Evolutionary conservation across 2,329 filamentous ascomycete species (phyloP).

Genomic region (Neonectria ditissima): DNA sequence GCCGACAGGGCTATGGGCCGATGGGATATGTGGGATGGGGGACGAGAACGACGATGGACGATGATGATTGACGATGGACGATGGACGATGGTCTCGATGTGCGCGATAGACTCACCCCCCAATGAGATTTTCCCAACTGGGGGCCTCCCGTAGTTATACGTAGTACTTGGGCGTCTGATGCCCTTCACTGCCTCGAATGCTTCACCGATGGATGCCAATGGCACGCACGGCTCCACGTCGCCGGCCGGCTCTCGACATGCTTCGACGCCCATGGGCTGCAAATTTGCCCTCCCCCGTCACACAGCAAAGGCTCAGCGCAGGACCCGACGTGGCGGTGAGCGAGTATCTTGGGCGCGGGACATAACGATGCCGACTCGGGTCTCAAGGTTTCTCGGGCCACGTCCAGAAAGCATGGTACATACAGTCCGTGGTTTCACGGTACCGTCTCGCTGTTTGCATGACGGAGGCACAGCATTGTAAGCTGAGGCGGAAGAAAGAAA

Average conservation of each 20-base stretch:
- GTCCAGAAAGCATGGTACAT: slow-evolving; percentile 4
- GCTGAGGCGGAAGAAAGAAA: too few relatives aligned
- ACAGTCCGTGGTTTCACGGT: slow-evolving; percentile 16
- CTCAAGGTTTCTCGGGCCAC: slow-evolving; percentile 15
- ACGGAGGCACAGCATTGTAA: slow-evolving; percentile 11
- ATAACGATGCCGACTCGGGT: slow-evolving; percentile 23
- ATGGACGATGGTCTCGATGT: slow-evolving; percentile 17
- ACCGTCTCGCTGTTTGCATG: neutral
- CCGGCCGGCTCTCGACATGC: slow-evolving; percentile 22
- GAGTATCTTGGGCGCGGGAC: slow-evolving; percentile 12
- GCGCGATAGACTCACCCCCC: slow-evolving; percentile 35
- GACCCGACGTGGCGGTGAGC: slow-evolving; percentile 40
- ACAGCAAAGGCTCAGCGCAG: slow-evolving; percentile 15
- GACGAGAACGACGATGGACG: slow-evolving; percentile 14
- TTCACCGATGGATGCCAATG: slow-evolving; percentile 33
- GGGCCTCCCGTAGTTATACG: too few relatives aligned
- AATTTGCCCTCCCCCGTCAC: slow-evolving; percentile 24
- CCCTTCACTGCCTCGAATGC: slow-evolving; percentile 1
- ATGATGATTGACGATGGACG: slow-evolving; percentile 10
- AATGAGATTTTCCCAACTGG: too few relatives aligned
- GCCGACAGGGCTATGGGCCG: slow-evolving; percentile 15
- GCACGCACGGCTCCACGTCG: slow-evolving; percentile 31
- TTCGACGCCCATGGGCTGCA: slow-evolving; percentile 22
- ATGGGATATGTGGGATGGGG: slow-evolving; percentile 15
- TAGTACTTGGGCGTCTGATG: slow-evolving; percentile 14